phyloP scores from a whole-genome alignment of 2,329 filamentous ascomycete species.

The Hirsutella thompsonii region DNA sequence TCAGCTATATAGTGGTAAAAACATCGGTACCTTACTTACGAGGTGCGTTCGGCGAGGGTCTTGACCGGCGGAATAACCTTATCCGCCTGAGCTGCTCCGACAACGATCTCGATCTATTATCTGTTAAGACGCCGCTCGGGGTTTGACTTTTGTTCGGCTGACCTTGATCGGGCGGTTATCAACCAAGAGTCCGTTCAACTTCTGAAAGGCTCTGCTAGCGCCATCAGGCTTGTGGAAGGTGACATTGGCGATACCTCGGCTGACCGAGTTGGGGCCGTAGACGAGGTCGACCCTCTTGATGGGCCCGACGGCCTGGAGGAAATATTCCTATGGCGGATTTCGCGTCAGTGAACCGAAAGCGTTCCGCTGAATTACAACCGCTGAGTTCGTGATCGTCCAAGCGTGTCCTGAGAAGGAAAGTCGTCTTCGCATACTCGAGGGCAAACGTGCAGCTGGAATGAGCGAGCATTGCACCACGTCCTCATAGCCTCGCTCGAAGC shows the following conservation, averaged over 20 bases:
- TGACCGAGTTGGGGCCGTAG: conserved; percentile 84
- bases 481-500: too few relatives aligned
- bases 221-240: conserved; percentile 71
- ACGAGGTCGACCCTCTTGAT: conserved; percentile 86
- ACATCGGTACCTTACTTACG: conserved; percentile 28
- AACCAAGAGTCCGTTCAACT: conserved; percentile 79
- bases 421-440: neutral
- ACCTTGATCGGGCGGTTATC: conserved; percentile 88
- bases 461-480: conserved; percentile 6
- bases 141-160: neutral
- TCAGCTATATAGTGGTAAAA: neutral
- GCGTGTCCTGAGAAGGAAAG: conserved; percentile 8
- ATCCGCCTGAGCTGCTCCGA: conserved; percentile 62
- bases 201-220: conserved; percentile 71
- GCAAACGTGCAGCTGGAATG: neutral
- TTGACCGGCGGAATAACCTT: conserved; percentile 52
- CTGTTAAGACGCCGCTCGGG: too few relatives aligned
- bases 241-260: conserved; percentile 85
- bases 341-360: conserved; percentile 50
- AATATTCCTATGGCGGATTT: conserved; percentile 77
- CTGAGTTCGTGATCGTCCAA: conserved; percentile 18
- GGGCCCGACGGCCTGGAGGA: conserved; percentile 71
- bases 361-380: conserved; percentile 11
- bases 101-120: conserved; percentile 73
- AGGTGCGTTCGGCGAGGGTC: conserved; percentile 72